Percentiles rank a stretch among this genome's conserved stretches.
Conservation (phyloP, 2,329 filamentous ascomycete species). For the Aspergillus sp. region DNA sequence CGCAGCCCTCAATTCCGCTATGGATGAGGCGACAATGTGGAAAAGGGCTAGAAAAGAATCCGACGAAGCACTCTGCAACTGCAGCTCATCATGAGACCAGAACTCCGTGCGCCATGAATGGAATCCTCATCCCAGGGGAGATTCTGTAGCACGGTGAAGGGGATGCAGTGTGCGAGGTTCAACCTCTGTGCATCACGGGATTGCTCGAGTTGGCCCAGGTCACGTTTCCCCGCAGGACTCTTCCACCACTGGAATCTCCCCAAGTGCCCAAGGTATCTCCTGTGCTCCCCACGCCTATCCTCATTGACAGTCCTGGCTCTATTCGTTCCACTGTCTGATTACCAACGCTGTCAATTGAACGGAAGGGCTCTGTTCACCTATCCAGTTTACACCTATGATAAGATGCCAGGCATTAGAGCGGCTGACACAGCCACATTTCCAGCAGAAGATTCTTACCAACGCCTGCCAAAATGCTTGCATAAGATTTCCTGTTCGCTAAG, state of each 20-base stretch:
- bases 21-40: constrained; percentile 23
- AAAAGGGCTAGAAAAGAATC: constrained; percentile 8
- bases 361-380: background rate
- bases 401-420: background rate
- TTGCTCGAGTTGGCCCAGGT: constrained; percentile 9
- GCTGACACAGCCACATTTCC: background rate
- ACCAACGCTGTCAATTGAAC: background rate
- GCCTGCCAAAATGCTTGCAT: background rate
- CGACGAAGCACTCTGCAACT: background rate
- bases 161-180: background rate
- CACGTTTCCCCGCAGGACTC: constrained; percentile 11
- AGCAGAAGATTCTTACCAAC: background rate
- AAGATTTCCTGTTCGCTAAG: background rate
- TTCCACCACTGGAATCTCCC: background rate
- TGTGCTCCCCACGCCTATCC: background rate
- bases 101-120: background rate
- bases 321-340: background rate
- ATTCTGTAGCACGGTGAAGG: background rate
- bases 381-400: background rate
- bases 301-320: background rate
- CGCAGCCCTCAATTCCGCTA: constrained; percentile 19
- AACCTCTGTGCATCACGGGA: constrained; percentile 1
- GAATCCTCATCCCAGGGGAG: background rate
- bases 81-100: constrained; percentile 19
- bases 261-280: background rate